Evolutionary conservation across 306 rosid genomes (phyloP), one percentile per base, ranked within the genome.

Genomic region (Hippophae gyantsensis): DNA sequence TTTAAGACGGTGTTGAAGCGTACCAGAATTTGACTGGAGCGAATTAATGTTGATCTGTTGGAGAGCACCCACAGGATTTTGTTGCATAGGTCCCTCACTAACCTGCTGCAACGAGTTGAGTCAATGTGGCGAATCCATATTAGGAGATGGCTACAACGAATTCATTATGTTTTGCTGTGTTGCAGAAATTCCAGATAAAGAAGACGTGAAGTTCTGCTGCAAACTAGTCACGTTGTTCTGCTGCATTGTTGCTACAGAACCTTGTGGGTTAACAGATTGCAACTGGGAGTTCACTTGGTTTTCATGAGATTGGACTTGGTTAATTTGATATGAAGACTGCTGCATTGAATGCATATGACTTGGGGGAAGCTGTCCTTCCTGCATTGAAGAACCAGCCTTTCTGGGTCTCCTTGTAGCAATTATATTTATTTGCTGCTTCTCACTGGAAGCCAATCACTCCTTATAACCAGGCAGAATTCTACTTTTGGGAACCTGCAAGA

Each of bases 241-340:
- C 65, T 71, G 87, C 76, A 66, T 50, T 41, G 82, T 63, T 45
- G 79, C 61, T 47, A 71, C 75, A 60, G 89, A 70, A 60, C 80
- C 65, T 78, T 79, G 90, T 56, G 67, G 61, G 59, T 81, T 85
- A 59, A 85, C 60, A 53, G 94, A 50, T 72, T 81, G 87, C 78
- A 85, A 23, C 79, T 88, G 94, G 43, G 89, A 69, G 74, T 70
- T 86, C 74, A 81, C 76, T 75, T 83, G 92, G 69, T 72, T 86
- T 74, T 86, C 99, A 68, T 78, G 89, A 59, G 93, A 75, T 72
- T 83, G 92, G 62, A 72, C 66, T 54, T 78, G 71, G 61, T 67
- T 56, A 64, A 74, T 72, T 66, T 85, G 94, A 57, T 94, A 57
- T 70, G 80, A 94, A 43, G 95, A 51, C 68, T 84, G 95, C 59